A percentile compares a stretch with the other conserved stretches of the same genome.
phyloP scores from a whole-genome alignment of 1,139 yeast genomes.

The Nakaseomyces delphensis region DNA sequence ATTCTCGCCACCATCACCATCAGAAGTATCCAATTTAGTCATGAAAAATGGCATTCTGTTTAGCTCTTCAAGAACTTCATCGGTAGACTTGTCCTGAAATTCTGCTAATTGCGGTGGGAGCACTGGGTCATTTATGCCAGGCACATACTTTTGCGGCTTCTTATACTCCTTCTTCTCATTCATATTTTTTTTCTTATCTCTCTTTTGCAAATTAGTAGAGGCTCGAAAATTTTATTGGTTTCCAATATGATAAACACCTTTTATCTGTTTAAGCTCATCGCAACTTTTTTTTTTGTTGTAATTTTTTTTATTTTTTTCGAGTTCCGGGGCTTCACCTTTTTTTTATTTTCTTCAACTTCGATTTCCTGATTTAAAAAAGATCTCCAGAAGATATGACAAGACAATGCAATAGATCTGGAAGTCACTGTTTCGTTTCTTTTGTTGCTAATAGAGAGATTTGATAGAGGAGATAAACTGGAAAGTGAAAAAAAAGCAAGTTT shows the following conservation, averaged over 20 bases:
- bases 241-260: neutral
- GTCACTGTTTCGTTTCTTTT: too few species aligned
- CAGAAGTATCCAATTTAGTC: constrained; percentile 74
- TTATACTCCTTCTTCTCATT: constrained; percentile 12
- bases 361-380: too few species aligned
- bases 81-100: constrained; percentile 56
- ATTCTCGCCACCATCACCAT: constrained; percentile 73
- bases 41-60: constrained; percentile 88
- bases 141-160: constrained; percentile 46
- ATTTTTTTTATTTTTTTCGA: too few species aligned
- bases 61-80: constrained; percentile 69
- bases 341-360: too few species aligned
- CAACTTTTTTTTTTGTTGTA: neutral
- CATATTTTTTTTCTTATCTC: neutral
- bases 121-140: constrained; percentile 70
- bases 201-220: too few species aligned
- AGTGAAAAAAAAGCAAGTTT: neutral
- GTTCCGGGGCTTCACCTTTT: too few species aligned
- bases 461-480: neutral
- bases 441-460: too few species aligned
- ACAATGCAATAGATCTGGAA: too few species aligned
- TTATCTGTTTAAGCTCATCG: neutral
- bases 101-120: constrained; percentile 78
- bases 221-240: too few species aligned
- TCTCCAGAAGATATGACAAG: too few species aligned